phyloP scores from a whole-genome alignment of 106 monocot genomes.

The Dioscorea zingiberensis region DNA sequence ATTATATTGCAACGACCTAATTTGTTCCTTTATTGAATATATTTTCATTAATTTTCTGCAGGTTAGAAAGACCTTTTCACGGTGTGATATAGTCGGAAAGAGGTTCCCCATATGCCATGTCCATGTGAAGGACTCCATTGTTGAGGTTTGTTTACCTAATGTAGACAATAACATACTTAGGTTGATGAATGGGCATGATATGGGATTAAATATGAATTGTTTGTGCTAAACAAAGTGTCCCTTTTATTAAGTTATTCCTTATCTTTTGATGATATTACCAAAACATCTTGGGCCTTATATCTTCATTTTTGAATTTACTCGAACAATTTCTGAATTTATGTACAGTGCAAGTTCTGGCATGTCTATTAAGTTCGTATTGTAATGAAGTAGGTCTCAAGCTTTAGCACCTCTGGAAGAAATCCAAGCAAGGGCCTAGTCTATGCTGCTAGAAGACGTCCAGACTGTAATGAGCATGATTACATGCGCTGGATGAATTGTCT shows the following conservation, averaged over 20 bases:
- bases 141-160: slow-evolving; percentile 59
- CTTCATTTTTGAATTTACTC: no score
- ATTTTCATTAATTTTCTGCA: slow-evolving; percentile 12
- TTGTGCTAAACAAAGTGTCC: no score
- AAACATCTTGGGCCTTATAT: no score
- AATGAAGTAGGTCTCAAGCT: slow-evolving; percentile 81
- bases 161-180: no score
- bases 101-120: slow-evolving; percentile 99
- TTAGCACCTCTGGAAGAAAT: slow-evolving; percentile 54
- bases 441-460: slow-evolving; percentile 23
- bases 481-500: slow-evolving; percentile 87
- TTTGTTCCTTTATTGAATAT: no score
- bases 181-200: no score
- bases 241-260: no score
- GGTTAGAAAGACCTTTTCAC: slow-evolving; percentile 67
- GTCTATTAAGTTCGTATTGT: background rate
- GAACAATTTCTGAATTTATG: no score
- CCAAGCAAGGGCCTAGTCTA: slow-evolving; percentile 23
- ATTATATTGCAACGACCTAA: no score
- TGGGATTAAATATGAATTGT: no score
- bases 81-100: slow-evolving; percentile 77
- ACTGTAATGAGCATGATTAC: slow-evolving; percentile 62
- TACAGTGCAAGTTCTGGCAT: no score
- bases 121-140: slow-evolving; percentile 52
- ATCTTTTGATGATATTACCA: no score